Evolutionary conservation across 2,329 filamentous ascomycete genomes (phyloP).

Genomic region (Fusarium cicatricum): DNA sequence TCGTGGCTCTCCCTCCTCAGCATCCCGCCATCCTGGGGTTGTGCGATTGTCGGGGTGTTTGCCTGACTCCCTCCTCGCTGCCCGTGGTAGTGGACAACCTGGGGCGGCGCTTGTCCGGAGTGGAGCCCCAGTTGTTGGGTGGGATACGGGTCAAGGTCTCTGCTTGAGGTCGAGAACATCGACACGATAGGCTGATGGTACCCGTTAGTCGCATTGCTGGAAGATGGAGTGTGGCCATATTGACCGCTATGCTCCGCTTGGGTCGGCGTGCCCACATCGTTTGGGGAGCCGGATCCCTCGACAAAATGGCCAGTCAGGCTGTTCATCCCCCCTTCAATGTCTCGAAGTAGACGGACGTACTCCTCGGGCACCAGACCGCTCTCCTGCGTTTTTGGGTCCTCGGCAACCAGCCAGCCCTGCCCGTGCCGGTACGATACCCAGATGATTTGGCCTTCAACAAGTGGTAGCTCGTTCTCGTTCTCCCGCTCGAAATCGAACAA

Average conservation of each 20-base stretch:
- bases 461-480: conserved; percentile 93
- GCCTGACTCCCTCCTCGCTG: conserved; percentile 73
- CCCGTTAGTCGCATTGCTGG: conserved; percentile 62
- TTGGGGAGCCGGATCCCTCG: conserved; percentile 61
- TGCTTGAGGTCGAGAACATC: conserved; percentile 75
- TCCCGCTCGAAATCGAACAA: conserved; percentile 95
- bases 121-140: conserved; percentile 70
- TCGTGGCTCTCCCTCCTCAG: conserved; percentile 61
- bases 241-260: conserved; percentile 63
- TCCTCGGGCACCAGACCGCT: conserved; percentile 95
- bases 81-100: conserved; percentile 73
- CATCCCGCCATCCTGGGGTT: conserved; percentile 58
- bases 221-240: conserved; percentile 58
- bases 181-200: conserved; percentile 74
- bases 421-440: conserved; percentile 96
- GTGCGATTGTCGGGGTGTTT: conserved; percentile 67
- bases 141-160: conserved; percentile 73
- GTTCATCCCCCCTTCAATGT: conserved; percentile 90
- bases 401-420: conserved; percentile 96
- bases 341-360: conserved; percentile 89
- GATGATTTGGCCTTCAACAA: conserved; percentile 95
- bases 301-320: conserved; percentile 70
- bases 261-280: conserved; percentile 67
- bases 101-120: conserved; percentile 68
- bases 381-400: conserved; percentile 93